Evolutionary conservation across 225 moss, liverwort and hornwort genomes (phyloP), one percentile per base, ranked within the genome.

Genomic region (Asterella californica): DNA sequence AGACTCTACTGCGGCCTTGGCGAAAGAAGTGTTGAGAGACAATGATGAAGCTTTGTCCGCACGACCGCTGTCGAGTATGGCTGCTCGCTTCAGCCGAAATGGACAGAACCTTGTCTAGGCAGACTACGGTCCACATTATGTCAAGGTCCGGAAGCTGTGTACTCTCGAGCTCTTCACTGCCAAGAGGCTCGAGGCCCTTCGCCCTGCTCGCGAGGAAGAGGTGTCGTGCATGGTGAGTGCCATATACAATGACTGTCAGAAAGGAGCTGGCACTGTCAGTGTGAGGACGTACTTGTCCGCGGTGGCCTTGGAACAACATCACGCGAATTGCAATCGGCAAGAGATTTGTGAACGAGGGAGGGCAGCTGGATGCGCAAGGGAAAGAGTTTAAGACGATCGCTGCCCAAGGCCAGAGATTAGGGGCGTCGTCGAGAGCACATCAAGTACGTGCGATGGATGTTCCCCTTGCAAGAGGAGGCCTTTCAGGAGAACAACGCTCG

Each of bases 31-130:
- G 83, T 82, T 99, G 24, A 93, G 92, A 81, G 92, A 93, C 70
- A 89, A 90, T 14, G 99, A 99, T 82, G 91, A 87, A 54, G 52
- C 73, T 12, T 83, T 99, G 22, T 81, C 99, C 14, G 93, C 89
- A 2, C 90, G 99, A 0, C 93, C 93, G 4, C 84, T 93, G 64
- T 84, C 94, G 5, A 75, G 94, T 48, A 91, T 93, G 33, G 99
- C 99, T 9, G 92, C 93, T 9, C 82, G 91, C 18, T 94, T 95
- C 77, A 99, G 99, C 47, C 82, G 90, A 36, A 85, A 99, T 62
- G 99, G 99, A 36, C 92, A 93, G 81, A 95, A 99, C 85, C 93
- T 99, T 63, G 95, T 99, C 79, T 99, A 95, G 99, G 95, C 99
- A 0, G 99, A 99, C 85, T 99, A 89, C 38, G 99, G 99, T 15